Percentiles rank a stretch among this genome's conserved stretches.
Conservation (phyloP, 257 asterid species). For the Echites panduratus region DNA sequence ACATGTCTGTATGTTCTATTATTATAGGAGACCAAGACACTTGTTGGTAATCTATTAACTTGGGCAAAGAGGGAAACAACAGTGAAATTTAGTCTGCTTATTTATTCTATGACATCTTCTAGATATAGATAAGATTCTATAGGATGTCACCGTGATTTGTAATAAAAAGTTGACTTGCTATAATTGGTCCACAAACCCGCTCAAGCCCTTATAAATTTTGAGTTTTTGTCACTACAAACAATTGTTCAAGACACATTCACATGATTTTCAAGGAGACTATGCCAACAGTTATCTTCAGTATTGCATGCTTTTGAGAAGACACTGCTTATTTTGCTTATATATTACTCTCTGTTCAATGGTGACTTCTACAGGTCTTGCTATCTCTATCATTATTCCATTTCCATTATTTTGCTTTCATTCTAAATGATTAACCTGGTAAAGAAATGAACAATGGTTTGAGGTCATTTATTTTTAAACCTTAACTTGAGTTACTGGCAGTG, state of each 20-base stretch:
- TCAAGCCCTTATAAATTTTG: neutral
- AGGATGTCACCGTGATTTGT: neutral
- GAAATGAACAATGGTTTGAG: neutral
- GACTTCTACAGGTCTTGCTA: neutral
- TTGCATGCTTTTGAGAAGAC: neutral
- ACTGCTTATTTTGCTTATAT: neutral
- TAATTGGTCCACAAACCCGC: neutral
- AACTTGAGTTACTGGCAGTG: neutral
- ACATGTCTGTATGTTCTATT: neutral
- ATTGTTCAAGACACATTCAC: neutral
- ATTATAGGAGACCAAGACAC: neutral
- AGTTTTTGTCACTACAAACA: no score
- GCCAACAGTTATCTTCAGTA: neutral
- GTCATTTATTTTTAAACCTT: neutral
- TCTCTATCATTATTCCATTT: neutral
- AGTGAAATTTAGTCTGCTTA: neutral
- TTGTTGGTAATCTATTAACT: conserved; percentile 1
- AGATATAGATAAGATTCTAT: neutral
- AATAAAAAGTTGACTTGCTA: neutral
- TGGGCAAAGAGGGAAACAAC: neutral
- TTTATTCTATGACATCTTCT: neutral
- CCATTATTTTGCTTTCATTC: neutral
- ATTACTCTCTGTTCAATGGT: neutral
- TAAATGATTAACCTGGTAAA: neutral
- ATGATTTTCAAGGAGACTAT: neutral